Evolutionary conservation across 2,329 filamentous ascomycete genomes (phyloP).

Genomic region (Dryadomyces quercivorus): DNA sequence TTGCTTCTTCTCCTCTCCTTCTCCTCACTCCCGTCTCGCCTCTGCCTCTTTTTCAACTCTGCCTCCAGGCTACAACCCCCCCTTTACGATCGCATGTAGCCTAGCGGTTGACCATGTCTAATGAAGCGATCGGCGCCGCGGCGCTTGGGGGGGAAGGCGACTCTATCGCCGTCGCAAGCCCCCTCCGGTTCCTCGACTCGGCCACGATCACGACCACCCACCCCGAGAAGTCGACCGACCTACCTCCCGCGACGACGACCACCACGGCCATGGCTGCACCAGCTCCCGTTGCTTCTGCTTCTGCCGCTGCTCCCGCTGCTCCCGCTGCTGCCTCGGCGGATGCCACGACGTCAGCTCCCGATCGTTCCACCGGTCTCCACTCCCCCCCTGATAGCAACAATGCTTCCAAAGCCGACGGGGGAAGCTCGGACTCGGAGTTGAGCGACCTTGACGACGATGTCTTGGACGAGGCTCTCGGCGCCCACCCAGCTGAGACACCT

Average conservation of each 20-base stretch:
- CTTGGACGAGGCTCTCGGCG: constrained; percentile 26
- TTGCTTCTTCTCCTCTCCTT: constrained; percentile 1
- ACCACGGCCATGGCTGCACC: background rate
- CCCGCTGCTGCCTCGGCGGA: constrained; percentile 7
- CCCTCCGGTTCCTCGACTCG: constrained; percentile 6
- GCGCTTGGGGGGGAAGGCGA: constrained; percentile 25
- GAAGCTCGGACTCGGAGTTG: constrained; percentile 45
- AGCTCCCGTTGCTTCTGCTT: constrained; percentile 5
- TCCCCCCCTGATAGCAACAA: constrained; percentile 54
- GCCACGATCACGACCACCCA: constrained; percentile 4
- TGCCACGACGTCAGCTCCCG: constrained; percentile 10
- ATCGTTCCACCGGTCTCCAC: constrained; percentile 37
- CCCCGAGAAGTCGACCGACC: constrained; percentile 12
- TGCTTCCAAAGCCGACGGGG: constrained; percentile 44
- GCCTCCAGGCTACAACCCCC: constrained; percentile 13
- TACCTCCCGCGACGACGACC: constrained; percentile 8
- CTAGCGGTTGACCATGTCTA: constrained; percentile 33
- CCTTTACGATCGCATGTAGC: constrained; percentile 16
- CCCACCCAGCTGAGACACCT: constrained; percentile 11
- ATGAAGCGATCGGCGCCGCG: constrained; percentile 38
- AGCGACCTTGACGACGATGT: constrained; percentile 53
- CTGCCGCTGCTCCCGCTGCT: background rate
- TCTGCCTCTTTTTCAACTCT: constrained; percentile 1
- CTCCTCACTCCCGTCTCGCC: background rate
- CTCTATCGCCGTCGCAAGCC: constrained; percentile 15